Conservation (phyloP, 805 yeast genomes). For the Naumovozyma castellii region DNA sequence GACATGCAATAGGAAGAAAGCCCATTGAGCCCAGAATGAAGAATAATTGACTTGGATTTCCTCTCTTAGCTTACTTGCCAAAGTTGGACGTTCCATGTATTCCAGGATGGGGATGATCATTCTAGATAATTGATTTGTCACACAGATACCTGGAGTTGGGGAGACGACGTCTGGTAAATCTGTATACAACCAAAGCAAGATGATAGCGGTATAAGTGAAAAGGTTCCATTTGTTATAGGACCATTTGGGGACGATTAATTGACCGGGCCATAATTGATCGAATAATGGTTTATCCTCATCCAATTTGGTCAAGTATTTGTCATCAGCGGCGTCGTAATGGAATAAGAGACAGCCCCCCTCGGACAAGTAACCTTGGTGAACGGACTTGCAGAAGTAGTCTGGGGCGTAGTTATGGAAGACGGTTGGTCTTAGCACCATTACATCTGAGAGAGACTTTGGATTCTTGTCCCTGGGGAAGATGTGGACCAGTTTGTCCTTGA, state of each 20-base stretch:
- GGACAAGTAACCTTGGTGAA: conserved; percentile 56
- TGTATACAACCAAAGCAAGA: conserved; percentile 75
- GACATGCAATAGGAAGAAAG: conserved; percentile 65
- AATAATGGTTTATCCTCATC: conserved; percentile 43
- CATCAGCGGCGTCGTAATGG: conserved; percentile 45
- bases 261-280: conserved; percentile 80
- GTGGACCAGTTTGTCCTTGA: conserved; percentile 45
- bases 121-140: conserved; percentile 50
- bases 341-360: conserved; percentile 74
- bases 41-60: conserved; percentile 39
- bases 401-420: conserved; percentile 63
- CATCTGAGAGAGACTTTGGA: conserved; percentile 37
- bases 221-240: conserved; percentile 13
- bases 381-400: conserved; percentile 53
- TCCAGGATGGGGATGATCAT: conserved; percentile 25
- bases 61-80: conserved; percentile 39
- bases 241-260: conserved; percentile 48
- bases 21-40: conserved; percentile 43
- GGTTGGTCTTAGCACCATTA: conserved; percentile 66
- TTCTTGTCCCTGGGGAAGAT: conserved; percentile 35
- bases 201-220: conserved; percentile 12
- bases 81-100: conserved; percentile 31
- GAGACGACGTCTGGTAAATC: conserved; percentile 83
- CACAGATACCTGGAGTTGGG: conserved; percentile 86
- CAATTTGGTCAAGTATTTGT: conserved; percentile 37